Conservation (phyloP, 768 basidiomycete genomes). For the Crucibulum laeve region DNA sequence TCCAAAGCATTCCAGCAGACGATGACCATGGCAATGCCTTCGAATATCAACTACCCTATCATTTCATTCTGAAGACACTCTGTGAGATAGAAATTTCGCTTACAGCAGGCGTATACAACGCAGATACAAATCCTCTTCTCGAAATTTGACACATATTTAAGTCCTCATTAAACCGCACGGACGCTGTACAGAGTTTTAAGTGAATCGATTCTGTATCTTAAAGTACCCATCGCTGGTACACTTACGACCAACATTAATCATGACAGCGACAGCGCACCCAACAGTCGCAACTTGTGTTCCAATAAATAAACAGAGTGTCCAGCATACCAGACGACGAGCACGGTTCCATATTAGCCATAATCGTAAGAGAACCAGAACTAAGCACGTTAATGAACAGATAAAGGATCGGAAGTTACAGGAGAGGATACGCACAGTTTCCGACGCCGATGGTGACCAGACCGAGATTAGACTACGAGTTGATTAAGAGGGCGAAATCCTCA, state of each 20-base stretch:
- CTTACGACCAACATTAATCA: constrained; percentile 20
- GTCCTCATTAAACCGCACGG: background rate
- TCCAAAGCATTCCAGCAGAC: constrained; percentile 8
- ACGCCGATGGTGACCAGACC: constrained; percentile 29
- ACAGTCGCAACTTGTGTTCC: constrained; percentile 21
- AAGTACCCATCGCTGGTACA: too few relatives aligned
- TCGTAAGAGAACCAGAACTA: constrained; percentile 34
- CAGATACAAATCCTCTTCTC: constrained; percentile 8
- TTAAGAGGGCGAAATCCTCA: background rate
- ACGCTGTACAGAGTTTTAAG: too few relatives aligned
- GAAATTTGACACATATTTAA: constrained; percentile 5
- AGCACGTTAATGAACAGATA: background rate
- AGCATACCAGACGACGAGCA: constrained; percentile 18
- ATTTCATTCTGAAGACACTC: background rate
- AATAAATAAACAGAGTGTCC: constrained; percentile 23
- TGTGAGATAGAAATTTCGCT: constrained; percentile 1
- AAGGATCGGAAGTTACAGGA: background rate
- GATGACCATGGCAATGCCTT: constrained; percentile 7
- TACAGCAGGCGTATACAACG: constrained; percentile 11
- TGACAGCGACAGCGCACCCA: constrained; percentile 16
- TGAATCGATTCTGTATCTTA: too few relatives aligned
- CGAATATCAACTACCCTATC: constrained; percentile 9
- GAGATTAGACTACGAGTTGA: constrained; percentile 16
- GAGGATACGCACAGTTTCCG: constrained; percentile 24
- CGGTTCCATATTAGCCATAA: constrained; percentile 32